Percentiles rank a stretch among this genome's conserved stretches.
These are phyloP conservation scores for Neonothopanus nambi DNA, from an alignment of 1,284 basidiomycete genomes.

Conservation along the genomic window DNA sequence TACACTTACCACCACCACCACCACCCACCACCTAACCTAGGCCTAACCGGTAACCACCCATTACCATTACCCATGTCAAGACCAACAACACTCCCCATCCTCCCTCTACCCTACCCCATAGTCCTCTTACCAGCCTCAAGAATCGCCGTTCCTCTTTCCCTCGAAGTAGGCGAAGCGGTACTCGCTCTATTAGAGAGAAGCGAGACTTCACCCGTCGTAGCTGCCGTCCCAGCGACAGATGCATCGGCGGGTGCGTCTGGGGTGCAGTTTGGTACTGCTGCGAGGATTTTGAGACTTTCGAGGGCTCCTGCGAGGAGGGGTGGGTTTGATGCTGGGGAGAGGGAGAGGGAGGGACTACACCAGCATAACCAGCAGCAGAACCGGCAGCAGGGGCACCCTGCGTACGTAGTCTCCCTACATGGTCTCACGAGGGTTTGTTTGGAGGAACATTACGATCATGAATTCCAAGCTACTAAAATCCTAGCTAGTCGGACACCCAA, in stretches of 20 bases:
- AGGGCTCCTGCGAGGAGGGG: constrained; percentile 37
- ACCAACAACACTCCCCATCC: constrained; percentile 50
- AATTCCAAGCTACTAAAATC: constrained; percentile 3
- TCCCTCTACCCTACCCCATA: constrained; percentile 63
- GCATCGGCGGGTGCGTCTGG: constrained; percentile 26
- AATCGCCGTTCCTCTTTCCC: constrained; percentile 60
- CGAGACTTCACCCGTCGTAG: constrained; percentile 62
- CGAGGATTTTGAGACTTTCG: constrained; percentile 60
- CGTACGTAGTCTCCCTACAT: constrained; percentile 55
- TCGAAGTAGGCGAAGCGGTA: constrained; percentile 56
- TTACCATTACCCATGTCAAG: constrained; percentile 15
- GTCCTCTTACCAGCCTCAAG: constrained; percentile 68
- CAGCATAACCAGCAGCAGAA: too few species aligned
- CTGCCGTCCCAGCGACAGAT: constrained; percentile 56
- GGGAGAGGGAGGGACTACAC: too few species aligned
- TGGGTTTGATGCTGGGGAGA: constrained; percentile 24
- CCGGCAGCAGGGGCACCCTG: constrained; percentile 44
- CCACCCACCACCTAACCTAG: too few species aligned
- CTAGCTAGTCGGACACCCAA: constrained; percentile 18
- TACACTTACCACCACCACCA: too few species aligned
- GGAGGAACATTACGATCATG: constrained; percentile 29
- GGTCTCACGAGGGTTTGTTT: constrained; percentile 48
- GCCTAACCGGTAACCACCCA: too few species aligned
- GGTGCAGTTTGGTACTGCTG: constrained; percentile 46
- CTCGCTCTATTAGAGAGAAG: constrained; percentile 61